Percentiles rank a stretch among this genome's conserved stretches.
These are phyloP conservation scores for Ogataea trehalophila DNA, from an alignment of 805 yeast genomes.

Conservation along the genomic window DNA sequence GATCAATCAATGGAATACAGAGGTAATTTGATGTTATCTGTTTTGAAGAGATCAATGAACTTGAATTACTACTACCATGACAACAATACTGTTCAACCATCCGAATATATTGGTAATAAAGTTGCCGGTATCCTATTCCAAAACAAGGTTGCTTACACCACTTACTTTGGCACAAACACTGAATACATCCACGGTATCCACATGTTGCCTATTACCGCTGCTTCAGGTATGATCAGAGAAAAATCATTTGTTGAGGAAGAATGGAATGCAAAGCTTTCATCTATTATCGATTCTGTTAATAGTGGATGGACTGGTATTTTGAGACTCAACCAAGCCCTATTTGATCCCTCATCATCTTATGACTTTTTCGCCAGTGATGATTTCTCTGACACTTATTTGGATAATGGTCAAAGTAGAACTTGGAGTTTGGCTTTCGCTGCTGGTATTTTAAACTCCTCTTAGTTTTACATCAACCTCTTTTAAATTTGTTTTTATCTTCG, in stretches of 20 bases:
- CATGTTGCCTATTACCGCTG: slow-evolving; percentile 68
- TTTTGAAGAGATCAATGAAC: slow-evolving; percentile 50
- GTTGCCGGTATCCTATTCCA: slow-evolving; percentile 74
- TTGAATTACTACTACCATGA: slow-evolving; percentile 50
- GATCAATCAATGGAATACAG: slow-evolving; percentile 49
- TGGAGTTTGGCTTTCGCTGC: slow-evolving; percentile 82
- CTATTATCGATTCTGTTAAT: slow-evolving; percentile 42
- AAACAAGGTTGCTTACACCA: slow-evolving; percentile 67
- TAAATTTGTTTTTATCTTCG: neutral
- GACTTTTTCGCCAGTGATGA: slow-evolving; percentile 51
- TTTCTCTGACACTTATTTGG: slow-evolving; percentile 39
- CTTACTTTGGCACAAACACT: slow-evolving; percentile 68
- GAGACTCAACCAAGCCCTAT: slow-evolving; percentile 68
- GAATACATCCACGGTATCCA: slow-evolving; percentile 79
- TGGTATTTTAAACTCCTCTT: slow-evolving; percentile 31
- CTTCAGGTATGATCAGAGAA: slow-evolving; percentile 55
- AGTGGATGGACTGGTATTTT: slow-evolving; percentile 75
- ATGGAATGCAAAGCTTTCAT: slow-evolving; percentile 49
- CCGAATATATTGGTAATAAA: slow-evolving; percentile 51
- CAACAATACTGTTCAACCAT: slow-evolving; percentile 53
- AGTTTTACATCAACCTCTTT: slow-evolving; percentile 13
- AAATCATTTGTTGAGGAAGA: slow-evolving; percentile 55
- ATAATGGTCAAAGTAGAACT: slow-evolving; percentile 80
- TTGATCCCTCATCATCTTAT: slow-evolving; percentile 61
- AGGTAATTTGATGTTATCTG: slow-evolving; percentile 56